Conservation (phyloP, 345 rosid genomes). For the Moricandia moricandioides region DNA sequence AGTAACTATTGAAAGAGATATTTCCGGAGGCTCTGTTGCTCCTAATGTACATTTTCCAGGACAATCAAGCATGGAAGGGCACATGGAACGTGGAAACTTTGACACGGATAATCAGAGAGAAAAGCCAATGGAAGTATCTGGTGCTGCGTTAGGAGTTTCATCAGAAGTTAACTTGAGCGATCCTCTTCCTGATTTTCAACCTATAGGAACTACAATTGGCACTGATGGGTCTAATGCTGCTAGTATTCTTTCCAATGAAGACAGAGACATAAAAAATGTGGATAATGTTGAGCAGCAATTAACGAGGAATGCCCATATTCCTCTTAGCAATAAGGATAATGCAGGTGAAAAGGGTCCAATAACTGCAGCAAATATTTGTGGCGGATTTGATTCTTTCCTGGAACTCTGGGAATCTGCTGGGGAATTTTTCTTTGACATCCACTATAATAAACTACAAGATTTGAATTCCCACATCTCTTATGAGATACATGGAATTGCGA, state of each 20-base stretch:
- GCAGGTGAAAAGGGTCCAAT: slow-evolving; percentile 65
- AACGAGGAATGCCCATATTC: slow-evolving; percentile 23
- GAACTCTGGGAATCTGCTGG: slow-evolving; percentile 61
- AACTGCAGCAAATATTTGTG: slow-evolving; percentile 55
- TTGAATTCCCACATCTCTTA: slow-evolving; percentile 47
- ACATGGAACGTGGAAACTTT: slow-evolving; percentile 34
- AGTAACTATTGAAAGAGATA: slow-evolving; percentile 38
- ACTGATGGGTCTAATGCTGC: slow-evolving; percentile 16
- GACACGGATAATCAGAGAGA: slow-evolving; percentile 39
- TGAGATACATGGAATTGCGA: slow-evolving; percentile 85
- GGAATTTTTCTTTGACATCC: slow-evolving; percentile 84
- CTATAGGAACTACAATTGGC: slow-evolving; percentile 34
- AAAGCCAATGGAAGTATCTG: slow-evolving; percentile 33
- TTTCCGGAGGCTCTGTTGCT: slow-evolving; percentile 31
- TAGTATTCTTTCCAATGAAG: slow-evolving; percentile 15
- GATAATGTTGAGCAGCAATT: slow-evolving; percentile 23
- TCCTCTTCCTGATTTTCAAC: slow-evolving; percentile 29
- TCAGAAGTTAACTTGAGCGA: slow-evolving; percentile 38
- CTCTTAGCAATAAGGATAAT: slow-evolving; percentile 38
- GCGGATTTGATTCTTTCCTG: slow-evolving; percentile 90
- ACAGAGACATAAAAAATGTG: slow-evolving; percentile 9
- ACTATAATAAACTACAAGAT: slow-evolving; percentile 60
- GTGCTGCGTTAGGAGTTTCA: slow-evolving; percentile 41
- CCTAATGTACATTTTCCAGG: slow-evolving; percentile 36
- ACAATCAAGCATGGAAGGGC: slow-evolving; percentile 34